phyloP scores from a whole-genome alignment of 305 asterid species.

The Rubia peregrina region DNA sequence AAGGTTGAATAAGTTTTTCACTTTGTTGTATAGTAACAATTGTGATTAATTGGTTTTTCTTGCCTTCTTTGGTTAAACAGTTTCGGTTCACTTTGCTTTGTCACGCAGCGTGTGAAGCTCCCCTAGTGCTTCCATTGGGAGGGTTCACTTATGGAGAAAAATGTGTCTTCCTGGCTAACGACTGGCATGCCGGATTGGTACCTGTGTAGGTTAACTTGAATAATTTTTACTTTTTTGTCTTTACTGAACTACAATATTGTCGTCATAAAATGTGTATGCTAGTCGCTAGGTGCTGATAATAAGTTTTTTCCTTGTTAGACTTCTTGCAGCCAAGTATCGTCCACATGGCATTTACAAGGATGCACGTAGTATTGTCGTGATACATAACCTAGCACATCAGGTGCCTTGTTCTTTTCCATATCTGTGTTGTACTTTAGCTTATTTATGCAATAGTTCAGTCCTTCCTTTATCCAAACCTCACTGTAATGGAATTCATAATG shows the following conservation, averaged over 20 bases:
- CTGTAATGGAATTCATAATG: not conserved
- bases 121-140: conserved; percentile 83
- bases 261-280: not conserved
- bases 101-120: conserved; percentile 98
- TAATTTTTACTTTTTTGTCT: conserved; percentile 1
- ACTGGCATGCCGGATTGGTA: conserved; percentile 97
- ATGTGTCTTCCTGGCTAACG: conserved; percentile 89
- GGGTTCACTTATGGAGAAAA: conserved; percentile 92
- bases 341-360: conserved; percentile 87
- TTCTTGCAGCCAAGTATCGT: conserved; percentile 89
- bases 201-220: conserved; percentile 61
- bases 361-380: conserved; percentile 70
- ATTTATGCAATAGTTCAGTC: not conserved
- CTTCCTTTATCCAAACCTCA: not conserved
- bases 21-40: conserved; percentile 8
- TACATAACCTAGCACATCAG: conserved; percentile 97
- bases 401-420: conserved; percentile 28
- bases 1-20: conserved; percentile 12
- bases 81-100: conserved; percentile 93
- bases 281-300: conserved; percentile 15
- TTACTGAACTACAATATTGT: not conserved
- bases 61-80: conserved; percentile 41
- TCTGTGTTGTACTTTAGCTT: not conserved
- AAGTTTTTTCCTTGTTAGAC: conserved; percentile 44
- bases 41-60: conserved; percentile 22